Evolutionary conservation across 108 stramenopile genomes (phyloP).

Genomic region (Nannochloropsis salina): DNA sequence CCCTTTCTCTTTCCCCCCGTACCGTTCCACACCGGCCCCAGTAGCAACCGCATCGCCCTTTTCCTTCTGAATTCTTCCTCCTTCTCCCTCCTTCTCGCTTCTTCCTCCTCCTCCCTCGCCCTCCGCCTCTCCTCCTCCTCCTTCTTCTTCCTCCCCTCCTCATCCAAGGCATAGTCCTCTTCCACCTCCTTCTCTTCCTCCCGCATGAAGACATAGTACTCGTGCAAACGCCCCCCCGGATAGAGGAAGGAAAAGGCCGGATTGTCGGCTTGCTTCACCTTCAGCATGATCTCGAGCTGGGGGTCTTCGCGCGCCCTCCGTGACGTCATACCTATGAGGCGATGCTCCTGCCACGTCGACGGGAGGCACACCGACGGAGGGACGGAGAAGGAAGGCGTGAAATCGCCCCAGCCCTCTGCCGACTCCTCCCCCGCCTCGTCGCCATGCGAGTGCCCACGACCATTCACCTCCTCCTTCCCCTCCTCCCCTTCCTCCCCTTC

Average conservation of each 20-base stretch:
- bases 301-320: neutral
- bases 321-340: neutral
- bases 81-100: neutral
- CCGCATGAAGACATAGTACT: neutral
- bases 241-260: neutral
- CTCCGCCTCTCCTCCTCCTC: neutral
- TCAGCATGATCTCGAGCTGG: neutral
- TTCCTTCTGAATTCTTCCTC: neutral
- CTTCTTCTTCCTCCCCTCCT: neutral
- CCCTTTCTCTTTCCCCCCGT: no score
- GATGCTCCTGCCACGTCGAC: neutral
- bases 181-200: conserved; percentile 12
- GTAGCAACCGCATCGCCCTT: neutral
- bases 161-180: conserved; percentile 17
- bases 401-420: neutral
- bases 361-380: neutral
- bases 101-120: neutral
- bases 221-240: neutral
- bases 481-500: neutral
- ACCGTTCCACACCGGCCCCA: neutral
- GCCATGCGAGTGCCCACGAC: no score
- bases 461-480: neutral
- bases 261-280: conserved; percentile 6
- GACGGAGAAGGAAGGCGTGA: neutral
- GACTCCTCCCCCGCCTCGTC: neutral